Conservation (phyloP, 768 basidiomycete genomes). For the Hericium alpestre region DNA sequence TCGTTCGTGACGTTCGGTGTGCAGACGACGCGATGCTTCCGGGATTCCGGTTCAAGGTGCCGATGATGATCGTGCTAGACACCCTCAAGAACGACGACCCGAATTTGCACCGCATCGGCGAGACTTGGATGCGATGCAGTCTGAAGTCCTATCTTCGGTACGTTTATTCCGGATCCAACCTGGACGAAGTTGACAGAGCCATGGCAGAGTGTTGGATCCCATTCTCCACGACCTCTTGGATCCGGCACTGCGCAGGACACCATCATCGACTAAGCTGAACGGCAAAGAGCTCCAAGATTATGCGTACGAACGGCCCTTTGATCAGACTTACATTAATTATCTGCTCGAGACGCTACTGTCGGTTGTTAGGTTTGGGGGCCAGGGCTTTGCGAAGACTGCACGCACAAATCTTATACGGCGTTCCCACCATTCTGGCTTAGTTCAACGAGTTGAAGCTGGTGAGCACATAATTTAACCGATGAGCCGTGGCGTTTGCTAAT, state of each 20-base stretch:
- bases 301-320: constrained; percentile 63
- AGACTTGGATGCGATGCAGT: constrained; percentile 96
- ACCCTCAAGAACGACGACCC: constrained; percentile 71
- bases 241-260: constrained; percentile 47
- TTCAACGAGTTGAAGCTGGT: constrained; percentile 55
- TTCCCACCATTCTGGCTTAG: constrained; percentile 51
- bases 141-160: constrained; percentile 87
- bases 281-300: constrained; percentile 61
- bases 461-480: constrained; percentile 11
- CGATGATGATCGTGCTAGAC: constrained; percentile 82
- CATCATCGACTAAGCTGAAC: constrained; percentile 40
- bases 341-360: constrained; percentile 69
- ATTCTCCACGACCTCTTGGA: constrained; percentile 70
- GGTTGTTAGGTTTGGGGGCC: constrained; percentile 79
- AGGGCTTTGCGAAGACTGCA: constrained; percentile 73
- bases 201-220: constrained; percentile 75
- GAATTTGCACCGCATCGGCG: constrained; percentile 63
- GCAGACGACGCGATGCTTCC: constrained; percentile 74
- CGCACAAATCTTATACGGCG: constrained; percentile 53
- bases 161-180: constrained; percentile 8
- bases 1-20: neutral
- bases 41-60: constrained; percentile 73
- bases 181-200: constrained; percentile 1
- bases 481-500: constrained; percentile 4
- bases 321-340: constrained; percentile 64